Base-by-base conservation (phyloP, 2,329 filamentous ascomycete genomes). In the Chalara sp. region DNA sequence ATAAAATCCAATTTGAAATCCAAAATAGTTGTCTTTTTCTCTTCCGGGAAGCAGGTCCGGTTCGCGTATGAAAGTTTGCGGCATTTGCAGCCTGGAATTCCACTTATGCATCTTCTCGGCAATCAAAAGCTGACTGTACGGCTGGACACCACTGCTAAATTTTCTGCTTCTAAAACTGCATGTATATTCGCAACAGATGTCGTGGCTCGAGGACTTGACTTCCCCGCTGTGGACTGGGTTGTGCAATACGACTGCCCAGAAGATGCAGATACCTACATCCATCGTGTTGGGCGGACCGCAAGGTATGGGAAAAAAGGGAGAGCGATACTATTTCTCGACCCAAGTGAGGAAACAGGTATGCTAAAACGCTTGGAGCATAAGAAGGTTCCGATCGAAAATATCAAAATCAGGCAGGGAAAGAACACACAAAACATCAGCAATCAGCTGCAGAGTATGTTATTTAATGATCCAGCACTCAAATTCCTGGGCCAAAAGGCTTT, bases 181-280 rank as follows among this genome's bases (percentile, higher is more conserved):
- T 96, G 93, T 64, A 76, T 99, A 0, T 96, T 99, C 65, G 89
- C 93, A 1, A 99, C 93, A 0, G 93, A 99, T 65, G 89, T 99
- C 5, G 90, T 95, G 4, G 93, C 93, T 0, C 81, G 93, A 67
- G 93, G 93, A 56, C 79, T 99, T 10, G 93, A 99, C 67, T 97
- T 99, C 65, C 93, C 93, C 0, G 86, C 90, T 3, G 93, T 99
- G 0, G 93, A 99, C 67, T 99, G 93, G 87, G 93, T 99, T 5
- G 89, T 99, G n/a, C 93, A 99, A 66, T 79, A 89, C n/a, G 93
- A 99, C 67, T 95, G 89, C 58, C 93, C 93, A 0, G 93, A 99
- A 68, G 92, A 99, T 67, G 87, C 88, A 4, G 93, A 97, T 63
- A 99, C 93, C 0, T 99, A 99, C 63, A 97, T 99, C 59, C 93